Percentiles rank a stretch among this genome's conserved stretches.
These are phyloP conservation scores for Vinca minor DNA, from an alignment of 257 asterid genomes.

Conservation along the genomic window DNA sequence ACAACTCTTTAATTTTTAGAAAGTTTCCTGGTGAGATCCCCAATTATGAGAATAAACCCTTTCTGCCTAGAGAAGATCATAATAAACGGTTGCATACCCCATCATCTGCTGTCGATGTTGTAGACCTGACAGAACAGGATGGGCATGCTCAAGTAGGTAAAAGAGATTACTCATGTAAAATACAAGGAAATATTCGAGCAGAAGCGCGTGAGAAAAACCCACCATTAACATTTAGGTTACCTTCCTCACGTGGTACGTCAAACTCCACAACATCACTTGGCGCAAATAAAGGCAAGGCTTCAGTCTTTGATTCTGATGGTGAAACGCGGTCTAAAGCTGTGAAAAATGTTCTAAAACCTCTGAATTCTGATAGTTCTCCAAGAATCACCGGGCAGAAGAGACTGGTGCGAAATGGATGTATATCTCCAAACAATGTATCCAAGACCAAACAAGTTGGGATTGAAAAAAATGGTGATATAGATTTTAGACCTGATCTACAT, in stretches of 20 bases:
- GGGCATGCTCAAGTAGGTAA: constrained; percentile 18
- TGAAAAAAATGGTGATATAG: constrained; percentile 23
- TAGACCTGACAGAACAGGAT: constrained; percentile 27
- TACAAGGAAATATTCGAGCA: constrained; percentile 20
- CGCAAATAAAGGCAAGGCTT: constrained; percentile 27
- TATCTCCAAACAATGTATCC: constrained; percentile 69
- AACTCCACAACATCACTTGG: constrained; percentile 17
- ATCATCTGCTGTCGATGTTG: constrained; percentile 21
- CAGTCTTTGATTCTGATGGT: constrained; percentile 24
- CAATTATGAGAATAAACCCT: constrained; percentile 22
- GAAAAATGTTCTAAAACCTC: constrained; percentile 23
- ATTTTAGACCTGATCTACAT: constrained; percentile 24
- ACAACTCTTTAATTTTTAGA: constrained; percentile 24
- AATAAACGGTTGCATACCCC: constrained; percentile 17
- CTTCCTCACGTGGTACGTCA: constrained; percentile 20
- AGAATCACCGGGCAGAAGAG: constrained; percentile 52
- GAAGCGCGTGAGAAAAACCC: constrained; percentile 21
- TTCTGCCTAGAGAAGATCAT: constrained; percentile 15
- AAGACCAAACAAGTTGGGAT: constrained; percentile 44
- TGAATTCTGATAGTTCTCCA: constrained; percentile 26
- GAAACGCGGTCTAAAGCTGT: constrained; percentile 28
- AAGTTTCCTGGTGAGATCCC: constrained; percentile 28
- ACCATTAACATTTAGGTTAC: constrained; percentile 25
- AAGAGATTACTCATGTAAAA: constrained; percentile 21
- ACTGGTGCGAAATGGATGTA: constrained; percentile 86